Conservation (phyloP, 345 rosid genomes). For the Euphorbia lathyris region DNA sequence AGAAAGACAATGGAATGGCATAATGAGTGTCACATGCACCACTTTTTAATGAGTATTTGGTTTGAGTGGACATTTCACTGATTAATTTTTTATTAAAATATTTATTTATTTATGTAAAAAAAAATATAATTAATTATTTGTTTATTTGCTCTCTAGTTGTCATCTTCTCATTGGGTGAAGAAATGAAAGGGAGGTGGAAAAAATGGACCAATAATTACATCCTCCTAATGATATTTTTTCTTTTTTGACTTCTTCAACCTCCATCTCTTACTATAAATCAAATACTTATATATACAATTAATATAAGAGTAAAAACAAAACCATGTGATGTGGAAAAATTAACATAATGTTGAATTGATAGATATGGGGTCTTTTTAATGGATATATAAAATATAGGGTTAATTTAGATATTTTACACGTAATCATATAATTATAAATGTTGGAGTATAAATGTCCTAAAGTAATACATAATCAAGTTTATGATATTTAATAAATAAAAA, state of each 20-base stretch:
- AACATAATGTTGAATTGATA: too few relatives aligned
- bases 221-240: slow-evolving; percentile 4
- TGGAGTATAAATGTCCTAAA: too few relatives aligned
- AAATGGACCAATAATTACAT: slow-evolving; percentile 24
- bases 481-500: too few relatives aligned
- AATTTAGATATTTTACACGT: too few relatives aligned
- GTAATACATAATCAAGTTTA: too few relatives aligned
- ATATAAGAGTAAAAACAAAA: too few relatives aligned
- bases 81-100: neutral
- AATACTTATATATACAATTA: neutral
- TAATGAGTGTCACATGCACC: slow-evolving; percentile 57
- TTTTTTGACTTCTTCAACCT: slow-evolving; percentile 33
- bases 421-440: too few relatives aligned
- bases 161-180: slow-evolving; percentile 6
- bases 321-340: too few relatives aligned
- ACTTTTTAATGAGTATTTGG: slow-evolving; percentile 27
- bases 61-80: slow-evolving; percentile 39
- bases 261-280: neutral
- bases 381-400: too few relatives aligned
- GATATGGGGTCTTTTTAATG: too few relatives aligned
- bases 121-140: neutral
- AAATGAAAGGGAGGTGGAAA: neutral
- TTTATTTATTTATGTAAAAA: neutral
- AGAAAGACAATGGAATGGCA: slow-evolving; percentile 53
- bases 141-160: neutral